phyloP scores from a whole-genome alignment of 768 basidiomycete species.

The Amylocystis lapponica region DNA sequence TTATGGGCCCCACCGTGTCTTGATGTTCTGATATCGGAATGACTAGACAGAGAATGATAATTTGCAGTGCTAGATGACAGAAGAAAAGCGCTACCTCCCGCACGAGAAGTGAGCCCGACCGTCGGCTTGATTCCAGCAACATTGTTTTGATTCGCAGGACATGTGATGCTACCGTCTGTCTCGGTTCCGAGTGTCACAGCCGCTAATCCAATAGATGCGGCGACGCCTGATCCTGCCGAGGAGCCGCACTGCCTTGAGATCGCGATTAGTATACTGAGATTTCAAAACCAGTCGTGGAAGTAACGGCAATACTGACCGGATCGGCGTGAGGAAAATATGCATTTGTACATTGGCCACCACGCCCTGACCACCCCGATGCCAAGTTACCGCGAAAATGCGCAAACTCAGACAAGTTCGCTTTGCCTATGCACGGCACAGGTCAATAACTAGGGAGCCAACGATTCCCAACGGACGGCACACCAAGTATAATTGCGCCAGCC shows the following conservation, averaged over 20 bases:
- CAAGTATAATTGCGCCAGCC: slow-evolving; percentile 31
- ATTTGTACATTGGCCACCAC: slow-evolving; percentile 36
- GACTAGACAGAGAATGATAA: slow-evolving; percentile 20
- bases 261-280: neutral
- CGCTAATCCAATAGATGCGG: slow-evolving; percentile 35
- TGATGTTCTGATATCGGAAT: slow-evolving; percentile 37
- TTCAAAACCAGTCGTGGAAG: neutral
- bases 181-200: slow-evolving; percentile 40
- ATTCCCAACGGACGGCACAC: neutral
- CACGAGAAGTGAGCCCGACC: slow-evolving; percentile 28
- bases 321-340: slow-evolving; percentile 35
- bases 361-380: slow-evolving; percentile 35
- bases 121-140: slow-evolving; percentile 33
- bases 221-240: slow-evolving; percentile 38
- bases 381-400: slow-evolving; percentile 30
- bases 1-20: slow-evolving; percentile 30
- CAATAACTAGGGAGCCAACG: neutral
- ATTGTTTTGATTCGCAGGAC: slow-evolving; percentile 35
- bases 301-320: slow-evolving; percentile 24
- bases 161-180: slow-evolving; percentile 41
- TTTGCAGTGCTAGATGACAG: neutral
- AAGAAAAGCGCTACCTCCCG: slow-evolving; percentile 21
- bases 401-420: slow-evolving; percentile 36
- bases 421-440: slow-evolving; percentile 21
- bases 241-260: slow-evolving; percentile 24